These are phyloP conservation scores for Populus nigra DNA, from an alignment of 345 rosid genomes.

Conservation along the genomic window DNA sequence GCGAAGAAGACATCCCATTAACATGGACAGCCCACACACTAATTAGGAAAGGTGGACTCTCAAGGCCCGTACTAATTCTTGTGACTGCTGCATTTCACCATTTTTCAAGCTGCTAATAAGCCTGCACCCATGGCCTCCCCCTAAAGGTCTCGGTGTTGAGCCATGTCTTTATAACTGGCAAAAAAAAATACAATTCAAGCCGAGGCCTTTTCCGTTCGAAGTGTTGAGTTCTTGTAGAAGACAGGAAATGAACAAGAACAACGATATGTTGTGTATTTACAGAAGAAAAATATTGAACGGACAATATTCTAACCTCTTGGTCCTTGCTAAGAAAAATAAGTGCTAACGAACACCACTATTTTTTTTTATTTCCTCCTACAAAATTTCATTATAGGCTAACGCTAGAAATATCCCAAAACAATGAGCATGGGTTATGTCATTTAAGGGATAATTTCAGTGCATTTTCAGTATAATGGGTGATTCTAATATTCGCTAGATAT, in stretches of 20 bases:
- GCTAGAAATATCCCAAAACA: neutral
- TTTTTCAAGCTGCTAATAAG: neutral
- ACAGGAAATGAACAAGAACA: too few relatives aligned
- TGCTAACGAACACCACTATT: neutral
- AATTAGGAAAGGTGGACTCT: neutral
- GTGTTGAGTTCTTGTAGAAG: neutral
- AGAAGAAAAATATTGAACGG: neutral
- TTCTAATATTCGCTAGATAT: too few relatives aligned
- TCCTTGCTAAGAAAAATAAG: neutral
- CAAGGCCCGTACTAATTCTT: neutral
- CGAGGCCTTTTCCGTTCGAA: neutral
- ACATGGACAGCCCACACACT: neutral
- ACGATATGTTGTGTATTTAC: neutral
- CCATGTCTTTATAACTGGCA: neutral
- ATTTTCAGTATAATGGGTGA: neutral
- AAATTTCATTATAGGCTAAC: neutral
- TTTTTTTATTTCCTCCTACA: neutral
- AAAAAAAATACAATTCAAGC: neutral
- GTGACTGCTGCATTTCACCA: neutral
- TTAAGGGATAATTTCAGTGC: neutral
- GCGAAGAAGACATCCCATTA: neutral
- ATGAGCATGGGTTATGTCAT: neutral
- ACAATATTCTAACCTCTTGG: neutral
- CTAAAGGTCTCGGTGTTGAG: neutral
- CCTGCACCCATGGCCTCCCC: neutral